These are phyloP conservation scores for Postia placenta DNA, from an alignment of 768 basidiomycete species.

Conservation along the genomic window DNA sequence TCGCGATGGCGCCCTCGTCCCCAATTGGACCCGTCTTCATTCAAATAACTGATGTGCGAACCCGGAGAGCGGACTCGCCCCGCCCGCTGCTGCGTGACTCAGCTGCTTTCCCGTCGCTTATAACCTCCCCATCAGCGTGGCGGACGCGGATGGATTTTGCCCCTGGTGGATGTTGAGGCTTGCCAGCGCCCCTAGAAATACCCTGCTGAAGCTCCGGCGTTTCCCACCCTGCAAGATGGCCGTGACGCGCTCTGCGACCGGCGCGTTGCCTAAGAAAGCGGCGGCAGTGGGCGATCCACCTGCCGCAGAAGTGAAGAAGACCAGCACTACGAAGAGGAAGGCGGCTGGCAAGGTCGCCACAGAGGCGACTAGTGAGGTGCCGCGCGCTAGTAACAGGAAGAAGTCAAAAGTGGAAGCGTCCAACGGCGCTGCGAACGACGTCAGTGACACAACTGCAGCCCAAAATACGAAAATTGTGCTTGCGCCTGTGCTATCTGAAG, in stretches of 20 bases:
- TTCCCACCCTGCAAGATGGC: conserved; percentile 9
- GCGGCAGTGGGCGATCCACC: background rate
- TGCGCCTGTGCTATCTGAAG: background rate
- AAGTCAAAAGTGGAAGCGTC: conserved; percentile 5
- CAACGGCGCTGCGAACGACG: background rate
- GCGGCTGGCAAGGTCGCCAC: conserved; percentile 3
- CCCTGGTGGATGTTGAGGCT: too few relatives aligned
- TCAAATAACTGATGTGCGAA: too few relatives aligned
- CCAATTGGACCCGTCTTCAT: background rate
- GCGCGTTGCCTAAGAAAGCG: conserved; percentile 2
- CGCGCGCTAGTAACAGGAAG: conserved; percentile 7
- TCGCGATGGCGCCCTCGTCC: background rate
- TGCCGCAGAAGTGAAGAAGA: conserved; percentile 4
- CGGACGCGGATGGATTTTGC: too few relatives aligned
- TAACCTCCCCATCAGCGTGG: too few relatives aligned
- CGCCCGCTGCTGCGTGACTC: background rate
- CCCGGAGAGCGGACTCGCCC: background rate
- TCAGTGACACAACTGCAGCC: background rate
- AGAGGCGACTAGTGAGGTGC: background rate
- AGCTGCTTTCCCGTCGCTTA: background rate
- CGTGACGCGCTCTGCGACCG: conserved; percentile 20
- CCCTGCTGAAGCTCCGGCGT: too few relatives aligned
- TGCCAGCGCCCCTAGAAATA: too few relatives aligned
- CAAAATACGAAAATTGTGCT: background rate
- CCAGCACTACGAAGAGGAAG: conserved; percentile 3